Base-by-base conservation (phyloP, 805 yeast genomes). In the Candida odintsovae region DNA sequence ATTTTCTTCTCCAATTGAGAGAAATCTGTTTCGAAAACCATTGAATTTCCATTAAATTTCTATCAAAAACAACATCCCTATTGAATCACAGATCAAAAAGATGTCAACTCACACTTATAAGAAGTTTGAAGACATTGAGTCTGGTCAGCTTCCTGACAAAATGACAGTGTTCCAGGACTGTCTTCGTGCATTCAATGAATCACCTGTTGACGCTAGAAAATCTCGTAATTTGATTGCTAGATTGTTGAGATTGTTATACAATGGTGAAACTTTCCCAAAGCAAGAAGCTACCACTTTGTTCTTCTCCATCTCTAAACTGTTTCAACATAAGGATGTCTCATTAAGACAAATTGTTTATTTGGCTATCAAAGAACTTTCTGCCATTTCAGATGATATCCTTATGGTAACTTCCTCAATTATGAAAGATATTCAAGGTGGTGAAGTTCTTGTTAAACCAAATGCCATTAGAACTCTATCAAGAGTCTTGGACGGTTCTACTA, bases 81-180 rank as follows among this genome's bases (percentile, higher is more conserved):
- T n/a, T n/a, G 29, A 33, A 35, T 16, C 39, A 10, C 44, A 41
- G 39, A 38, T 38, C 38, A 45, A 36, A 25, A 33, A 36, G 21
- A 89, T 89, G 97, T 89, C 97, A 40, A 81, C 95, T 35, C 81
- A 74, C 55, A 73, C 86, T 40, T 89, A 87, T 69, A 90, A 89
- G 72, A 86, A 87, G 71, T 80, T 77, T 68, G 97, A 90, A 62
- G 89, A 86, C 63, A 63, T 78, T 46, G 87, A 77, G 55, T 72
- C 84, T 42, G 82, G 83, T 47, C 71, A 75, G 29, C 66, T 78
- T 56, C 95, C 96, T 47, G 98, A 94, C 69, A 90, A 90, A 69
- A 94, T 94, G 98, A 84, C 97, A 11, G 90, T 94, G 52, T 92
- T 86, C 67, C 99, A 94, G 69, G 96, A 90, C 65, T 90, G 97